Conservation (phyloP, 306 rosid genomes). For the Malus sieversii region DNA sequence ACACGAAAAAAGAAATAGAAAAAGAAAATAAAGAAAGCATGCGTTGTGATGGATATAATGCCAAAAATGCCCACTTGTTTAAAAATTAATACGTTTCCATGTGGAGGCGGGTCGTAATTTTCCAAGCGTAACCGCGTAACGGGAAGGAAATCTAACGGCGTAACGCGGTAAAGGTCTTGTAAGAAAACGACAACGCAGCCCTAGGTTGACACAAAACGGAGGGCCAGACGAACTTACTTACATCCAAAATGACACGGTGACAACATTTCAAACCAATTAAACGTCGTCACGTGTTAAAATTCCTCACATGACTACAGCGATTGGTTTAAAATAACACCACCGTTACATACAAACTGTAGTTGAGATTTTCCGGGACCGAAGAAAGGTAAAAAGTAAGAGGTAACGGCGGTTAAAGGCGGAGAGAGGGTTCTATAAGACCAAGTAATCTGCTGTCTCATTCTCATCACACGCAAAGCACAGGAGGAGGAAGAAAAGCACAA, state of each 20-base stretch:
- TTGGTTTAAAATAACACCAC: background rate
- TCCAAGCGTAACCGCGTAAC: background rate
- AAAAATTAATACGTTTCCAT: background rate
- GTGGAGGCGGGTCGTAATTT: background rate
- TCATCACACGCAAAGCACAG: background rate
- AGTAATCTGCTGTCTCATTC: background rate
- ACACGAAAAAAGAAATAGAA: too few species aligned
- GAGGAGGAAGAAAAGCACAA: conserved; percentile 2
- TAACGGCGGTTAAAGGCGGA: conserved; percentile 2
- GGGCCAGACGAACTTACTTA: background rate
- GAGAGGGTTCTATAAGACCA: background rate
- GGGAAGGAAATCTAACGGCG: background rate
- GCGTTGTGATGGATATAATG: background rate
- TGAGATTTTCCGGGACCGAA: too few species aligned
- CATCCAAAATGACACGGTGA: too few species aligned
- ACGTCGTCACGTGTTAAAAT: too few species aligned
- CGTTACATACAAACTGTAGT: rapidly evolving
- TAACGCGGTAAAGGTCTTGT: background rate
- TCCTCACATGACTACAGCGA: rapidly evolving
- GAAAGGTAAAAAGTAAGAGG: background rate
- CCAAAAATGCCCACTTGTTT: background rate
- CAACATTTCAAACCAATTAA: background rate
- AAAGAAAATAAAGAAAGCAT: background rate
- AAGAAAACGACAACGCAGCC: background rate
- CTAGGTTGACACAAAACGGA: background rate